Evolutionary conservation across 345 rosid species (phyloP).

Genomic region (Gossypium rotundifolium): DNA sequence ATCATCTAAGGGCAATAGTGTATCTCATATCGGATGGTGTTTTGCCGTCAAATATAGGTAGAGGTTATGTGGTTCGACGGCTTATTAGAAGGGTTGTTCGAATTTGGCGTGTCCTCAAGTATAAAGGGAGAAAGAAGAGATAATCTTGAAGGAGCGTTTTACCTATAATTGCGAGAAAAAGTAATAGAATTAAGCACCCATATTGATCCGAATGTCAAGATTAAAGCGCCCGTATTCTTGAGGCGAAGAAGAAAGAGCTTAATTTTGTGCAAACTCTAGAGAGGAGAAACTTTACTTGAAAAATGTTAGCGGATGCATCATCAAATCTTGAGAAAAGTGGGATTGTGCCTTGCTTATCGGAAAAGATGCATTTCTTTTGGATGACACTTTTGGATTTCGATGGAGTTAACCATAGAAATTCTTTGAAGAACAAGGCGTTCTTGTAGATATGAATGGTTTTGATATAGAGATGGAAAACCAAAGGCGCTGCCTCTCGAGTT

Average conservation of each 20-base stretch:
- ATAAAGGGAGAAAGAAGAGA: conserved; percentile 55
- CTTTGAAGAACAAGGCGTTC: conserved; percentile 68
- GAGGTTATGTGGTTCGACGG: conserved; percentile 92
- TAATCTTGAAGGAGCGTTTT: conserved; percentile 63
- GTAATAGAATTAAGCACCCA: conserved; percentile 71
- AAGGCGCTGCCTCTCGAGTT: conserved; percentile 82
- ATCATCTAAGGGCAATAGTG: conserved; percentile 83
- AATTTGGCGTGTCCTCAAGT: conserved; percentile 70
- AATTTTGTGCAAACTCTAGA: conserved; percentile 84
- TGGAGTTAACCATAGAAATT: conserved; percentile 79
- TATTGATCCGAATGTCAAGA: conserved; percentile 64
- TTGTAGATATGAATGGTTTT: conserved; percentile 65
- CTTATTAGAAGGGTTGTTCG: conserved; percentile 92
- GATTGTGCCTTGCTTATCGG: conserved; percentile 54
- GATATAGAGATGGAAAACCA: conserved; percentile 82
- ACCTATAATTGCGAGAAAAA: conserved; percentile 65
- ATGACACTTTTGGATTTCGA: conserved; percentile 85
- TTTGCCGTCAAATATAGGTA: conserved; percentile 80
- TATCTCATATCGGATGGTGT: conserved; percentile 96
- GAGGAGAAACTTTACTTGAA: conserved; percentile 85
- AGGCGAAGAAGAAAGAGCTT: conserved; percentile 79
- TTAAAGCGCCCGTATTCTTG: conserved; percentile 53
- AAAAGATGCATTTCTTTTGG: conserved; percentile 76
- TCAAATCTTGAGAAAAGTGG: conserved; percentile 35
- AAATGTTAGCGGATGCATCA: conserved; percentile 59